A percentile compares a stretch with the other conserved stretches of the same genome.
These are phyloP conservation scores for Rhododendron williamsianum DNA, from an alignment of 148 eudicot genomes.

Conservation along the genomic window DNA sequence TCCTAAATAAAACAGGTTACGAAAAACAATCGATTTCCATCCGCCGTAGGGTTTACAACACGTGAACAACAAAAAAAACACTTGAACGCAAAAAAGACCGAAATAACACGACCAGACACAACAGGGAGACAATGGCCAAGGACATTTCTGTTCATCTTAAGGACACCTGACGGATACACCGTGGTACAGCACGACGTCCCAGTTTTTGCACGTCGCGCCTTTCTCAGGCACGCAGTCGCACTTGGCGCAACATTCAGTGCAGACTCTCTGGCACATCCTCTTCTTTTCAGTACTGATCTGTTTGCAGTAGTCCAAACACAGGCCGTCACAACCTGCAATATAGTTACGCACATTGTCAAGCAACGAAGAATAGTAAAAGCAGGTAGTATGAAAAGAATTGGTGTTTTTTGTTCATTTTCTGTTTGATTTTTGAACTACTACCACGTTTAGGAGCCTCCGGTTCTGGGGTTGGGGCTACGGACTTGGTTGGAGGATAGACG, in stretches of 20 bases:
- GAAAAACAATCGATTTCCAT: neutral
- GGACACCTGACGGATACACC: neutral
- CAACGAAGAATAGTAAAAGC: neutral
- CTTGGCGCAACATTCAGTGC: neutral
- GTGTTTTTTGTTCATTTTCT: neutral
- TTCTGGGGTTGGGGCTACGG: neutral
- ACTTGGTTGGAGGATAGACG: neutral
- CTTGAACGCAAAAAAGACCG: neutral
- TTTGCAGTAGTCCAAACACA: neutral
- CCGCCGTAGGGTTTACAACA: neutral
- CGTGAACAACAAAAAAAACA: neutral
- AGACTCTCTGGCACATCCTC: neutral
- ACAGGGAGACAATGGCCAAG: neutral
- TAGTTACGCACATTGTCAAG: neutral
- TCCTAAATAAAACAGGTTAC: neutral
- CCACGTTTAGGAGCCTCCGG: neutral
- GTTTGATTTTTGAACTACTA: neutral
- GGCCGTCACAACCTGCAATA: neutral
- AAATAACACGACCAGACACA: neutral
- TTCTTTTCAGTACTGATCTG: neutral
- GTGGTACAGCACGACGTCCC: neutral
- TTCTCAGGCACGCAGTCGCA: neutral
- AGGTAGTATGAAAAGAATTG: neutral
- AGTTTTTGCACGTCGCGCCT: neutral
- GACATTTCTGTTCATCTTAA: neutral